Evolutionary conservation across 495 filamentous ascomycete genomes (phyloP), one percentile per base, ranked within the genome.

Genomic region (Aspergillus bertholletiae): DNA sequence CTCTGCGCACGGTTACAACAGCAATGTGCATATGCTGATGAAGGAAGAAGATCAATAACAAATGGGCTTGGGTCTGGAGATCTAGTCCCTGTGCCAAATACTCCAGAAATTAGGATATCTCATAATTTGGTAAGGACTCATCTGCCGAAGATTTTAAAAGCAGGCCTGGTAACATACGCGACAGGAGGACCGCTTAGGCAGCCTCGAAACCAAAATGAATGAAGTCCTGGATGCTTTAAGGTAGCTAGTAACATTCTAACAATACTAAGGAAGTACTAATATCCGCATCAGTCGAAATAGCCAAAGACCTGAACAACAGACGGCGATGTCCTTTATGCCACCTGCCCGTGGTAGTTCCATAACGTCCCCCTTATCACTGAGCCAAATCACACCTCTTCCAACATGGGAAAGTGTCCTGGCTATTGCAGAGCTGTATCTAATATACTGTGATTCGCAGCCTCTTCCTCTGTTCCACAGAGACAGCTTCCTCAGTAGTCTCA

Each of bases 381-480:
- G 34, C 28, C 45, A 51, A 46, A 47, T 56, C 2, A 57, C 54
- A 22, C 44, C 58, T 2, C 53, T 75, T 24, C 74, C 75, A 7
- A 53, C 69, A 13, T 79, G 74, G 75, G 68, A 76, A 24, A 68
- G 69, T 23, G 69, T 77, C 6, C 24, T 63, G 0, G 62, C 62
- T 5, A 59, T 73, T 23, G 75, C 69, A 7, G 63, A 76, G 46
- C 52, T 71, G 3, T 79, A 77, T 57, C 46, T 77, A 22, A 35
- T 68, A 13, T 77, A 75, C 39, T 79, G 75, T 43, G 72, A 79
- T 27, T 75, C 69, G 27, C 75, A 79, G 48, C 74, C 75, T 11
- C 58, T 79, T 18, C 75, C 75, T 51, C 58, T 79, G 5, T 79
- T 79, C 41, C 63, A 71, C 40, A 56, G 67, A 7, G 57, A 60